These are phyloP conservation scores for Saturnispora kantuleensis DNA, from an alignment of 805 yeast genomes.

Conservation along the genomic window DNA sequence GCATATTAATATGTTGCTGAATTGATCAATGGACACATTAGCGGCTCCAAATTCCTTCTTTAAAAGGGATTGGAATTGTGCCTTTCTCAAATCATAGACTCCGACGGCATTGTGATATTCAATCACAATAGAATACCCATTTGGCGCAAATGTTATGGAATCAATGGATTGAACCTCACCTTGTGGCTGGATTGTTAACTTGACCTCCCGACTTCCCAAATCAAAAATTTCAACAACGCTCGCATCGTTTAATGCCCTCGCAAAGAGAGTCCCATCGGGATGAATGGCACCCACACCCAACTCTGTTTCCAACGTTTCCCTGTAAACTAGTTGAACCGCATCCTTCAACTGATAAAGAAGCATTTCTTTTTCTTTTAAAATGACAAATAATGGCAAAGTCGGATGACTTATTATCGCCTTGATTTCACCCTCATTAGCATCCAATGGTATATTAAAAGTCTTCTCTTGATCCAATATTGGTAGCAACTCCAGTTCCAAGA, in stretches of 20 bases:
- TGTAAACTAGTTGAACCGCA: slow-evolving; percentile 6
- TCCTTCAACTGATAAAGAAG: slow-evolving; percentile 4
- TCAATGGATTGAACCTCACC: neutral
- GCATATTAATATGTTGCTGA: slow-evolving; percentile 4
- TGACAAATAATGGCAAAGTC: slow-evolving; percentile 8
- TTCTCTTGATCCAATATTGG: neutral
- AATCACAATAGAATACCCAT: slow-evolving; percentile 50
- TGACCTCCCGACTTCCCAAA: slow-evolving; percentile 6
- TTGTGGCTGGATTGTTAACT: slow-evolving; percentile 7
- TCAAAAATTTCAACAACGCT: slow-evolving; percentile 13
- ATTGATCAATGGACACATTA: slow-evolving; percentile 9
- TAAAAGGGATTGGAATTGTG: neutral
- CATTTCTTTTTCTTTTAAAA: slow-evolving; percentile 3
- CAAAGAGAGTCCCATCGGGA: slow-evolving; percentile 17
- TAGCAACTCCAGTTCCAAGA: neutral
- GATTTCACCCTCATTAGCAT: slow-evolving; percentile 1
- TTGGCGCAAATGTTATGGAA: slow-evolving; percentile 20
- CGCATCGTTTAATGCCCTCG: slow-evolving; percentile 3
- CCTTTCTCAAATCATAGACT: slow-evolving; percentile 21
- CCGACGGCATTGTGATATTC: slow-evolving; percentile 12
- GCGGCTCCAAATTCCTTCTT: neutral
- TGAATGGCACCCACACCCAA: slow-evolving; percentile 12
- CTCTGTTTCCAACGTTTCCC: neutral
- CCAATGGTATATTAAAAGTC: neutral
- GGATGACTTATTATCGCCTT: slow-evolving; percentile 11